Evolutionary conservation across 2,329 filamentous ascomycete genomes (phyloP).

Genomic region (Passalora sequoiae): DNA sequence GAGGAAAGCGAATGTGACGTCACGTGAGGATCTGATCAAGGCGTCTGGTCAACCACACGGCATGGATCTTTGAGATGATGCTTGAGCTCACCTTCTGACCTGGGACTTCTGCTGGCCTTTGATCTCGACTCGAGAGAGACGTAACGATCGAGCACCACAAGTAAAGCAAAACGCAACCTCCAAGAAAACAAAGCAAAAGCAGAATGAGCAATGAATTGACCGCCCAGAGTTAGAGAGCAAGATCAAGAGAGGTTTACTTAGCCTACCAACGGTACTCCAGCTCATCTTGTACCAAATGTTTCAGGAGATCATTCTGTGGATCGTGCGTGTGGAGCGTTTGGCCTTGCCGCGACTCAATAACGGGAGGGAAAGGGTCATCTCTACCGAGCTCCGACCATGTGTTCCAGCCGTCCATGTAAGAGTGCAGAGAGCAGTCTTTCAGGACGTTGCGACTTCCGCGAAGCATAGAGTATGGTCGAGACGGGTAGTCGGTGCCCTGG

Average conservation of each 20-base stretch:
- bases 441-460: constrained; percentile 16
- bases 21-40: neutral
- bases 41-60: neutral
- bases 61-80: neutral
- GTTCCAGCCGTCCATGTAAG: constrained; percentile 16
- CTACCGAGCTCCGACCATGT: constrained; percentile 16
- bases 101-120: no score
- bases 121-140: neutral
- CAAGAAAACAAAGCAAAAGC: constrained; percentile 16
- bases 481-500: constrained; percentile 10
- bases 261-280: constrained; percentile 10
- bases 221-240: constrained; percentile 15
- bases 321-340: constrained; percentile 20
- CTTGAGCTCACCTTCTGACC: neutral
- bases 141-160: constrained; percentile 11
- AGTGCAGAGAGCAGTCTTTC: constrained; percentile 15
- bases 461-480: constrained; percentile 16
- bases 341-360: constrained; percentile 16
- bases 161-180: constrained; percentile 18
- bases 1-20: no score
- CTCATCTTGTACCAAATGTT: constrained; percentile 19
- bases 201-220: constrained; percentile 18
- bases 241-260: constrained; percentile 9
- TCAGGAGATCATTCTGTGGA: constrained; percentile 15
- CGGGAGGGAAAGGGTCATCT: constrained; percentile 15